Evolutionary conservation across 441 rosid species (phyloP).

Genomic region (Pelargonium australe): DNA sequence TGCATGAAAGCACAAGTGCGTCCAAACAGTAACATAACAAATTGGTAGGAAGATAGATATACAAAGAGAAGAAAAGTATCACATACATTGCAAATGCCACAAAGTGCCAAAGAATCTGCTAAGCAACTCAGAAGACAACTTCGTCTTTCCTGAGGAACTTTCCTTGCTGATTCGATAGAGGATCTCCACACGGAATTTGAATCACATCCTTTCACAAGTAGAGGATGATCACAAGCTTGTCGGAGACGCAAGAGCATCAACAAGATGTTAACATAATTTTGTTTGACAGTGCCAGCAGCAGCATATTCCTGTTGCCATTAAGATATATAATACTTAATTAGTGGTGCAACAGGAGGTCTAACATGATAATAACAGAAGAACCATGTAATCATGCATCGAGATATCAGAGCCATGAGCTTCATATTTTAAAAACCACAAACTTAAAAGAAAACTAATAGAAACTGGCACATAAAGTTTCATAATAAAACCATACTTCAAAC

Average conservation of each 20-base stretch:
- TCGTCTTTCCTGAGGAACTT: slow-evolving; percentile 44
- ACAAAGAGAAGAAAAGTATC: not conserved
- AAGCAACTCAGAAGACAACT: slow-evolving; percentile 40
- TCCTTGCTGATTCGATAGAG: slow-evolving; percentile 53
- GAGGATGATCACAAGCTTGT: slow-evolving; percentile 94
- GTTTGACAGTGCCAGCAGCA: slow-evolving; percentile 90
- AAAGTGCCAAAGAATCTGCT: slow-evolving; percentile 71
- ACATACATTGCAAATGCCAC: slow-evolving; percentile 83
- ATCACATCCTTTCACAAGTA: slow-evolving; percentile 68
- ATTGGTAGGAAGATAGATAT: not conserved
- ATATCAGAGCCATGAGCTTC: not conserved
- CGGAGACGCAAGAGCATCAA: slow-evolving; percentile 94
- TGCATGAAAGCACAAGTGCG: not conserved
- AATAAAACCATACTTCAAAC: slow-evolving; percentile 48
- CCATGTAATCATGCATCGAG: not conserved
- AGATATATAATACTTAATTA: slow-evolving; percentile 5
- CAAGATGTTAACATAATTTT: slow-evolving; percentile 81
- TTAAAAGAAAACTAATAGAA: not conserved
- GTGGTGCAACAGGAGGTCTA: not conserved
- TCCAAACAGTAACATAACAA: not conserved
- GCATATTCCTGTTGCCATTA: slow-evolving; percentile 62
- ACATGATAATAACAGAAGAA: slow-evolving; percentile 4
- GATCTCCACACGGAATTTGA: slow-evolving; percentile 44
- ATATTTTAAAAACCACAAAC: not conserved
- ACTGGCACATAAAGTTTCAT: not conserved